These are phyloP conservation scores for Trematosphaeria pertusa DNA, from an alignment of 2,329 filamentous ascomycete genomes.

Conservation along the genomic window DNA sequence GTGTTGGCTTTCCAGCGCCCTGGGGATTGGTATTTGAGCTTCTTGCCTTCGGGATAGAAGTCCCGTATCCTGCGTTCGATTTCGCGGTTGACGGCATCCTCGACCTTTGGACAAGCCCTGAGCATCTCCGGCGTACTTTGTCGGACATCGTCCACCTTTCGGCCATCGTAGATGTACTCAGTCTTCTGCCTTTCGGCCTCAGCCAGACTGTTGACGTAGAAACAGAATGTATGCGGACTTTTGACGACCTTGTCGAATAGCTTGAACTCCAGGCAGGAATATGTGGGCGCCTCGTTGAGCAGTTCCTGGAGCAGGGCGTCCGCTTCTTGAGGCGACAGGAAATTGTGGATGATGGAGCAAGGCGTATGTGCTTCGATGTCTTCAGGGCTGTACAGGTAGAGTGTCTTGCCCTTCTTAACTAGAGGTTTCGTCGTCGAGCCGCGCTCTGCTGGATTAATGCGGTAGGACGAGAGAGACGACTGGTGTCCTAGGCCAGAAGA, in stretches of 20 bases:
- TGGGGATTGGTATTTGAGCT: slow-evolving; percentile 79
- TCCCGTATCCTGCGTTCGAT: slow-evolving; percentile 73
- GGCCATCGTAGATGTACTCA: slow-evolving; percentile 87
- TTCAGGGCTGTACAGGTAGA: slow-evolving; percentile 81
- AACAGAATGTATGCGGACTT: slow-evolving; percentile 82
- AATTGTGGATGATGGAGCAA: slow-evolving; percentile 92
- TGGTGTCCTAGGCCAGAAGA: slow-evolving; percentile 49
- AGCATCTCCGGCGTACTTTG: slow-evolving; percentile 77
- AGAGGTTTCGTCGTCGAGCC: slow-evolving; percentile 52
- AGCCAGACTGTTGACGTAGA: slow-evolving; percentile 79
- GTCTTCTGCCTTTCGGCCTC: slow-evolving; percentile 74
- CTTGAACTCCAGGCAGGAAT: slow-evolving; percentile 76
- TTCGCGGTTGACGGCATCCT: slow-evolving; percentile 77
- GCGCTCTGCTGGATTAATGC: slow-evolving; percentile 17
- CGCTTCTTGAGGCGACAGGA: slow-evolving; percentile 75
- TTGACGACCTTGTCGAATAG: slow-evolving; percentile 87
- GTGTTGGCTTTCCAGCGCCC: slow-evolving; percentile 82
- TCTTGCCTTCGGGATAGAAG: slow-evolving; percentile 72
- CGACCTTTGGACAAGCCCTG: slow-evolving; percentile 72
- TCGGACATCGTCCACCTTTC: slow-evolving; percentile 75
- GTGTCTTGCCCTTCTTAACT: slow-evolving; percentile 78
- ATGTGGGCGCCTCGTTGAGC: slow-evolving; percentile 73
- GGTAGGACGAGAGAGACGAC: slow-evolving; percentile 48
- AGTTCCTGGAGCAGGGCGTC: slow-evolving; percentile 78
- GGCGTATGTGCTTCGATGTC: slow-evolving; percentile 86